Conservation (phyloP, 805 yeast species). For the Monosporozyma aerobia region DNA sequence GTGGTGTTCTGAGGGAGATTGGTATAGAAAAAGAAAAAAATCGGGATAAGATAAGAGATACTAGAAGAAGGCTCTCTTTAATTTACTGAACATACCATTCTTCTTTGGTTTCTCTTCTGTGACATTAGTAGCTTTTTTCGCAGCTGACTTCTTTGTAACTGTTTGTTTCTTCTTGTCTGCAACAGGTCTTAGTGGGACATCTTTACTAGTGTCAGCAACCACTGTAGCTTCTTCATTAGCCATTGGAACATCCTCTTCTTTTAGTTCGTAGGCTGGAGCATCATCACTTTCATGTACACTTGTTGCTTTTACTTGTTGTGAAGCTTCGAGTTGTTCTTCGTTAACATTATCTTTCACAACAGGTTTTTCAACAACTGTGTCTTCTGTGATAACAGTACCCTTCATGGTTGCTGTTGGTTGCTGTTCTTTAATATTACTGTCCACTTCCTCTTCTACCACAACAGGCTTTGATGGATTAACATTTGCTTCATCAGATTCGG, state of each 20-base stretch:
- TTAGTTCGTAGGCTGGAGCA: background rate
- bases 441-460: background rate
- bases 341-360: background rate
- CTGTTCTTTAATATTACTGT: background rate
- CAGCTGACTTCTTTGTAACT: background rate
- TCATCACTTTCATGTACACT: background rate
- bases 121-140: background rate
- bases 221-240: background rate
- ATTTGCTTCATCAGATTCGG: background rate
- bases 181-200: background rate
- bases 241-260: background rate
- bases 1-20: background rate
- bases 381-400: background rate
- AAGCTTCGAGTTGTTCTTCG: background rate
- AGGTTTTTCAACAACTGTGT: background rate
- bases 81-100: background rate
- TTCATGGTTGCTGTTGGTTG: background rate
- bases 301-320: background rate
- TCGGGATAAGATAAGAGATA: background rate
- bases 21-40: background rate
- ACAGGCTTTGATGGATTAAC: background rate
- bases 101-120: constrained; percentile 1
- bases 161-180: background rate
- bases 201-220: background rate
- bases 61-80: constrained; percentile 2